phyloP scores from a whole-genome alignment of 1,139 yeast genomes.

The Debaryomyces fabryi region DNA sequence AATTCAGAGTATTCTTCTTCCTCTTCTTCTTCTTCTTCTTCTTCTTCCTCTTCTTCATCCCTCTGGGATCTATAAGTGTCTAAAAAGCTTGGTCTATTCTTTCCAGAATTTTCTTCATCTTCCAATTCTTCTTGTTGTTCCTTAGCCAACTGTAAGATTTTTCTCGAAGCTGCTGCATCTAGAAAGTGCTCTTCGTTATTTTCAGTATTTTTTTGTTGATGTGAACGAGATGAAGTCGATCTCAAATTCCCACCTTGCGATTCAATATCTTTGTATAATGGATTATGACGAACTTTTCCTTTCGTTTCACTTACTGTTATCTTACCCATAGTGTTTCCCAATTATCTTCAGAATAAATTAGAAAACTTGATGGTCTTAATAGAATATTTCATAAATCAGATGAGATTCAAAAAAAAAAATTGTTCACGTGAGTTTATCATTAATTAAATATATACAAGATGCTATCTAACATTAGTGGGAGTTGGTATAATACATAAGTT shows the following conservation, averaged over 20 bases:
- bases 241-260: conserved; percentile 70
- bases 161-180: conserved; percentile 83
- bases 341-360: background rate
- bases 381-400: background rate
- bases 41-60: conserved; percentile 35
- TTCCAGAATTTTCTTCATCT: conserved; percentile 52
- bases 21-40: conserved; percentile 40
- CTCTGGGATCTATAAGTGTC: conserved; percentile 29
- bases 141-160: conserved; percentile 82
- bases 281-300: conserved; percentile 67
- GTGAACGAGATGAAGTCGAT: conserved; percentile 24
- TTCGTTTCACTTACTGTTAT: conserved; percentile 51
- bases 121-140: conserved; percentile 91
- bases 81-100: conserved; percentile 21
- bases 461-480: background rate
- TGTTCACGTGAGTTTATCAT: conserved; percentile 4
- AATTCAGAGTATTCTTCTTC: conserved; percentile 46
- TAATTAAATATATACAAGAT: conserved; percentile 1
- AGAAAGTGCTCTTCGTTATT: conserved; percentile 63
- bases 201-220: conserved; percentile 31
- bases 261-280: conserved; percentile 75
- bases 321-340: conserved; percentile 58
- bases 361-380: background rate
- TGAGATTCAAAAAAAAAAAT: conserved; percentile 7
- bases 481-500: background rate